Base-by-base conservation (phyloP, 345 rosid species). In the Gossypium stocksii region DNA sequence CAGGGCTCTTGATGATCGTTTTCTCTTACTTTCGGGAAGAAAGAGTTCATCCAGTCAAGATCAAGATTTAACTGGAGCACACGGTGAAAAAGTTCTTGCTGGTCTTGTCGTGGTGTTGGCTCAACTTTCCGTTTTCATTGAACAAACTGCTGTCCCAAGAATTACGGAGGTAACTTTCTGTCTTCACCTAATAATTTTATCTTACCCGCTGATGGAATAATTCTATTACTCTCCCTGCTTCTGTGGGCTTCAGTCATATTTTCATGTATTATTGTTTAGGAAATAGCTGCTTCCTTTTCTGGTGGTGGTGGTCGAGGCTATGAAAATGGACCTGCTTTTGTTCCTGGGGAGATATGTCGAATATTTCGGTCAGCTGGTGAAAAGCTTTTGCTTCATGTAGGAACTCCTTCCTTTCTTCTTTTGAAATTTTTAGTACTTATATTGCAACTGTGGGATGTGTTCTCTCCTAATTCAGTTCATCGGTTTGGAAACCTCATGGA, bases 271-370 rank as follows among this genome's bases (percentile, higher is more conserved):
- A 71, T 83, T 77, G 49, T 34, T 34, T 87, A 96, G 99, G 99
- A 90, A 83, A 84, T 96, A 70, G 89, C 89, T 74, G 83, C 90
- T 78, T 90, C 93, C 80, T 91, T 96, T 80, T 90, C 97, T 82
- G 93, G 91, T 62, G 90, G 94, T 61, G 87, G 89, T 74, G 85
- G 74, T 63, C 89, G 82, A 78, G 81, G 86, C 77, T 83, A 77
- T 81, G 91, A 85, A 79, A 85, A 86, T 77, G 92, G 97, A 27
- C 92, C 97, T 79, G 93, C 93, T 66, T 90, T 90, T 82, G 88
- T 93, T 80, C 99, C 98, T 45, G 97, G 93, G 77, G 98, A 90
- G 86, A 87, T 96, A 71, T 87, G 92, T 82, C 89, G 89, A 78
- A 78, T 86, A 68, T 96, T 88, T 82, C 92, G 89, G 43, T 84